Evolutionary conservation across 176 grass and related monocot genomes (phyloP), one percentile per base, ranked within the genome.

Genomic region (Bromus sterilis): DNA sequence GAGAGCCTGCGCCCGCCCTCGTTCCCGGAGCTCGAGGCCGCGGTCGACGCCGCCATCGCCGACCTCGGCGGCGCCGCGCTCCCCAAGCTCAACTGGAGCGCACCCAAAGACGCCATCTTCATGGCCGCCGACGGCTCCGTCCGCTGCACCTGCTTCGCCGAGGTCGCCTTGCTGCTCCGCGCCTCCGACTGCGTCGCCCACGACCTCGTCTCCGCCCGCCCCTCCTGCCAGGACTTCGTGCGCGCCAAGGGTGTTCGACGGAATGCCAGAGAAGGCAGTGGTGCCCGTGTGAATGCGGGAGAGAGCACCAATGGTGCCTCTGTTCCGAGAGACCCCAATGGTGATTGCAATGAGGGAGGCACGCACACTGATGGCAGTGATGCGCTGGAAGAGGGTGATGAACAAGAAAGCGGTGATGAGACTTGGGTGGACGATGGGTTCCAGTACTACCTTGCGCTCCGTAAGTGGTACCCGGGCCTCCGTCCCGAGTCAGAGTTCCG

Each of bases 61-160:
- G 82, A 32, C 6, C 90, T 98, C 2, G 92, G 92, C 6, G 92
- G 92, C 40, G 84, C 88, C 4, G 92, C 87, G 2, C 79, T 92
- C 36, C 92, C 94, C 65, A 94, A 94, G 86, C 64, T 97, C 56
- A 97, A 97, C 72, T 97, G 91, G 94, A 97, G 94, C 58, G 71
- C 91, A 18, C 94, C 94, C 55, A 97, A 91, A 56, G 92, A 97
- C 41, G 92, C 95, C 70, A 79, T 86, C 51, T 97, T 93, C 89
- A 94, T 94, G 80, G 61, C 95, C n/a, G 83, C 92, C 2, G 83
- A 94, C 6, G 86, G 84, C 51, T 83, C 92, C 33, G 44, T 86
- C 36, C 86, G 85, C 39, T 93, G 92, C 75, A 74, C 66, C 37
- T 93, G 83, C 77, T 94, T 94, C 44, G 82, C 92, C 15, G 94